These are phyloP conservation scores for Lepiota venenata DNA, from an alignment of 768 basidiomycete species.

Conservation along the genomic window DNA sequence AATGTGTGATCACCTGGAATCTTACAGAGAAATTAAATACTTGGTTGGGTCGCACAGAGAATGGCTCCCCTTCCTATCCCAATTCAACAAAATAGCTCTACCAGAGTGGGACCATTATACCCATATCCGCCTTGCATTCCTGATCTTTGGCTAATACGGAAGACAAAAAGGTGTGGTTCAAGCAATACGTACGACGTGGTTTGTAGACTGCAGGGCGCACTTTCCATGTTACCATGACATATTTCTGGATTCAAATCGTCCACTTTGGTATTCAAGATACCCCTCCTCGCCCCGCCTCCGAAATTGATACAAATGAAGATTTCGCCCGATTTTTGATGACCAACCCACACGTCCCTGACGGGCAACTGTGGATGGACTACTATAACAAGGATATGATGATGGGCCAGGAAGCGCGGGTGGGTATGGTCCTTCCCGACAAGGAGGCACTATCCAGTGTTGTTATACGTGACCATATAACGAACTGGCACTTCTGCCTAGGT, in stretches of 20 bases:
- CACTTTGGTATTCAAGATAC: slow-evolving; percentile 42
- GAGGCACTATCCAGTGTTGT: slow-evolving; percentile 39
- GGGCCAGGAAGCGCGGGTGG: slow-evolving; percentile 32
- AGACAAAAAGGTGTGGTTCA: slow-evolving; percentile 35
- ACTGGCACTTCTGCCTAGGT: background rate
- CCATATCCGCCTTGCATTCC: slow-evolving; percentile 40
- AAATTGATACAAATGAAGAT: slow-evolving; percentile 16
- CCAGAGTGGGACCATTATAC: slow-evolving; percentile 49
- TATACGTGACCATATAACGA: slow-evolving; percentile 22
- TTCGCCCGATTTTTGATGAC: slow-evolving; percentile 35
- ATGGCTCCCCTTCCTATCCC: slow-evolving; percentile 26
- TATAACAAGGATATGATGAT: slow-evolving; percentile 43
- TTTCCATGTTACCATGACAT: slow-evolving; percentile 48
- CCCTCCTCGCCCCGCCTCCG: slow-evolving; percentile 15
- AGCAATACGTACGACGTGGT: slow-evolving; percentile 12
- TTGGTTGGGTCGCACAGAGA: slow-evolving; percentile 32
- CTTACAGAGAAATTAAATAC: slow-evolving; percentile 30
- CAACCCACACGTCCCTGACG: slow-evolving; percentile 39
- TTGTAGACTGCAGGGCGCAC: slow-evolving; percentile 31
- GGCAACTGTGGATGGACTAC: slow-evolving; percentile 39
- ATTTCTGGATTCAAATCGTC: slow-evolving; percentile 49
- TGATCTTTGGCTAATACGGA: slow-evolving; percentile 36
- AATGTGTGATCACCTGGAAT: slow-evolving; percentile 18
- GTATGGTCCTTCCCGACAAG: slow-evolving; percentile 44
- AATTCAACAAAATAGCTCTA: slow-evolving; percentile 30